Conservation (phyloP, 2,329 filamentous ascomycete genomes). For the Botrytis aclada region DNA sequence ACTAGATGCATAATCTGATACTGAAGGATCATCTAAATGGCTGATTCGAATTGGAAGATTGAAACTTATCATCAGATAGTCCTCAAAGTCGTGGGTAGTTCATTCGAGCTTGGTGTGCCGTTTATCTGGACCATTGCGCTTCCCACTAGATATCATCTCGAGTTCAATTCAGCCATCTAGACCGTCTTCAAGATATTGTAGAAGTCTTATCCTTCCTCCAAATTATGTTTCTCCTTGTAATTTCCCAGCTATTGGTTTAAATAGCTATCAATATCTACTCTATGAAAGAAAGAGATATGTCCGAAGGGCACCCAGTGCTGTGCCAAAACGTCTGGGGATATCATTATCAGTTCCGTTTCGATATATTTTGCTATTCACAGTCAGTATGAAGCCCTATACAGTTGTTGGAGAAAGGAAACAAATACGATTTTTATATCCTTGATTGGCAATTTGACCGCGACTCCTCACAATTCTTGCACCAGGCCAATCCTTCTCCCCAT, state of each 20-base stretch:
- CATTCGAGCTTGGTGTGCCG: background rate
- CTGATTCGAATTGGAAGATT: background rate
- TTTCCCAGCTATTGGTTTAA: background rate
- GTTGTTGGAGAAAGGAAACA: conserved; percentile 21
- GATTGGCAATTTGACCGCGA: conserved; percentile 72
- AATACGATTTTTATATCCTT: conserved; percentile 71
- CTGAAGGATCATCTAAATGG: background rate
- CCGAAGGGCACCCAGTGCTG: conserved; percentile 73
- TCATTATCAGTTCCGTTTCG: conserved; percentile 70
- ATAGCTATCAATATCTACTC: conserved; percentile 57
- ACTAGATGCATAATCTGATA: background rate
- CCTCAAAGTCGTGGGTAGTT: background rate
- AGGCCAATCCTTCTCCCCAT: conserved; percentile 67
- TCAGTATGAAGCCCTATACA: background rate
- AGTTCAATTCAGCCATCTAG: background rate
- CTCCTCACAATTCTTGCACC: conserved; percentile 72
- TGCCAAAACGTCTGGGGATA: conserved; percentile 73
- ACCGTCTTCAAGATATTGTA: background rate
- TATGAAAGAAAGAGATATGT: conserved; percentile 59
- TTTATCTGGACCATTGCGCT: background rate
- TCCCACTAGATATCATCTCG: background rate
- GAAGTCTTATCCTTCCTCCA: background rate
- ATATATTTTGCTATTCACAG: conserved; percentile 65
- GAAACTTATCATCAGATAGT: background rate
- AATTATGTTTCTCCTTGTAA: background rate